These are phyloP conservation scores for Trametes pubescens DNA, from an alignment of 1,284 basidiomycete species.

Conservation along the genomic window DNA sequence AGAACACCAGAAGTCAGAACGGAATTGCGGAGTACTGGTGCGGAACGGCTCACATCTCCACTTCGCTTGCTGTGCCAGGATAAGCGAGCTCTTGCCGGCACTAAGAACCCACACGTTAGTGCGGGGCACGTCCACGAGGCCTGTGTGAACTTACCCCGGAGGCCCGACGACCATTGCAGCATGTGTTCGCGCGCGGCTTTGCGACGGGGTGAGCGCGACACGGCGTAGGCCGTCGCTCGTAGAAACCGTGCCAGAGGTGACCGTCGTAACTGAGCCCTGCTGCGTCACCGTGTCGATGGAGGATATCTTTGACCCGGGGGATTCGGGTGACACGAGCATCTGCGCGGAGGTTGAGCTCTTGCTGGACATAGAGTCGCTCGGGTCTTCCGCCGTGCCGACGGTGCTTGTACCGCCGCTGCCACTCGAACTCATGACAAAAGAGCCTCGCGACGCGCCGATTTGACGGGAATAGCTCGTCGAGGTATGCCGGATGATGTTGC, in stretches of 20 bases:
- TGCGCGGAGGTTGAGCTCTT: conserved; percentile 48
- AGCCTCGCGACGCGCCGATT: conserved; percentile 52
- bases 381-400: conserved; percentile 47
- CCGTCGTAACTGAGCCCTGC: conserved; percentile 30
- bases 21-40: background rate
- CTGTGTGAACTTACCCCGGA: conserved; percentile 56
- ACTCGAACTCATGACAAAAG: conserved; percentile 48
- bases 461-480: conserved; percentile 68
- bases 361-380: conserved; percentile 55
- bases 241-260: conserved; percentile 44
- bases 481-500: conserved; percentile 69
- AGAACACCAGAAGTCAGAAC: background rate
- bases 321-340: conserved; percentile 32
- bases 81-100: conserved; percentile 75
- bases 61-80: conserved; percentile 71
- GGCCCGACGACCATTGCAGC: conserved; percentile 69
- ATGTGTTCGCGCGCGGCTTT: conserved; percentile 58
- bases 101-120: conserved; percentile 42
- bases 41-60: conserved; percentile 63
- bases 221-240: conserved; percentile 52
- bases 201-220: conserved; percentile 51
- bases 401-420: conserved; percentile 46
- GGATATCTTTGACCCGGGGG: conserved; percentile 32
- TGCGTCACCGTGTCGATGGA: conserved; percentile 28
- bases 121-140: background rate